Conservation (phyloP, 2,329 filamentous ascomycete genomes). For the Exophiala aquamarina region DNA sequence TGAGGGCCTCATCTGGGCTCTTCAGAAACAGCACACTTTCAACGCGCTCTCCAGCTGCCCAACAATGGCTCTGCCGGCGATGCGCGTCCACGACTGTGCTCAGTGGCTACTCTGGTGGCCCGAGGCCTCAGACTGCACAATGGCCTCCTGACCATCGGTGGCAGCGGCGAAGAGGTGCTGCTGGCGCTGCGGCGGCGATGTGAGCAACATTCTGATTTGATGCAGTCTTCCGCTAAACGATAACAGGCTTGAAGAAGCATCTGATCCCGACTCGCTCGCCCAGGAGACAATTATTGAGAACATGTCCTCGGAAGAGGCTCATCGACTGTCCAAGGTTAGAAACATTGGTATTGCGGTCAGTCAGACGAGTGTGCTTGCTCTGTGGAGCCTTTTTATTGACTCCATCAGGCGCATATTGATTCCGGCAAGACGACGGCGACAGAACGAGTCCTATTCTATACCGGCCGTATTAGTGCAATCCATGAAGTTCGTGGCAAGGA, state of each 20-base stretch:
- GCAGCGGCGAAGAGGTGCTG: slow-evolving; percentile 44
- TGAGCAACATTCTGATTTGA: slow-evolving; percentile 29
- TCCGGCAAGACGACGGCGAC: slow-evolving; percentile 97
- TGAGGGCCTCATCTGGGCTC: slow-evolving; percentile 22
- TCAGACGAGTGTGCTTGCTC: neutral
- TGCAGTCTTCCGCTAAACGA: neutral
- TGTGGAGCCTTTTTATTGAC: slow-evolving; percentile 10
- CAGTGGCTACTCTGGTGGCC: slow-evolving; percentile 3
- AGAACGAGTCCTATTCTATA: slow-evolving; percentile 97
- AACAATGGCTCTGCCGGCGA: slow-evolving; percentile 38
- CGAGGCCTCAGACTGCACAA: slow-evolving; percentile 15
- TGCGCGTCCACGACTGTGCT: slow-evolving; percentile 31
- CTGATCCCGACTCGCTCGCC: slow-evolving; percentile 56
- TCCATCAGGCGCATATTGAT: slow-evolving; percentile 83
- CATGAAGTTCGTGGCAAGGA: slow-evolving; percentile 96
- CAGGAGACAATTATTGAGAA: slow-evolving; percentile 73
- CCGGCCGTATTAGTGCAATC: slow-evolving; percentile 92
- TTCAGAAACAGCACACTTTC: slow-evolving; percentile 36
- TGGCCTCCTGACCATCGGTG: slow-evolving; percentile 40
- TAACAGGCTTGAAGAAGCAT: slow-evolving; percentile 55
- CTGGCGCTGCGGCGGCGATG: slow-evolving; percentile 45
- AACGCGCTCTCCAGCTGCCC: slow-evolving; percentile 36
- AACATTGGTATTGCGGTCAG: slow-evolving; percentile 97
- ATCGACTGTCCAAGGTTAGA: slow-evolving; percentile 75
- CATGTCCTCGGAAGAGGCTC: slow-evolving; percentile 75